Evolutionary conservation across 306 rosid species (phyloP).

Genomic region (Albizia julibrissin): DNA sequence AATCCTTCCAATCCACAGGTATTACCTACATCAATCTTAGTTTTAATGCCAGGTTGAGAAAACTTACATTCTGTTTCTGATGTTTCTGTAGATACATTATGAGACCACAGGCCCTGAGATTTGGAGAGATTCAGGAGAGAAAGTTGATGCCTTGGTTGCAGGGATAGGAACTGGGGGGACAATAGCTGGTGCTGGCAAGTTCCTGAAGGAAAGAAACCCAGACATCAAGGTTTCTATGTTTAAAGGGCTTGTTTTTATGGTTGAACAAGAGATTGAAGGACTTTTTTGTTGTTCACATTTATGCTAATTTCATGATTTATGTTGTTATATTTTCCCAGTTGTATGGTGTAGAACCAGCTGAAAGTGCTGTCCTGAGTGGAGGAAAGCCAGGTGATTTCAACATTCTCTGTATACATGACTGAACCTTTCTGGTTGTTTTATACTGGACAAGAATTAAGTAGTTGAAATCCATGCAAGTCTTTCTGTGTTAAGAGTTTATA

Average conservation of each 20-base stretch:
- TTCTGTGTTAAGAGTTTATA: neutral
- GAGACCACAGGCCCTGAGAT: slow-evolving; percentile 92
- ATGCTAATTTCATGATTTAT: slow-evolving; percentile 12
- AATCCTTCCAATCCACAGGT: slow-evolving; percentile 78
- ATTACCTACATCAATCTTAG: slow-evolving; percentile 15
- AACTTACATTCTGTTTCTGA: neutral
- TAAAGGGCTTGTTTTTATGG: neutral
- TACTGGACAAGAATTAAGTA: slow-evolving; percentile 5
- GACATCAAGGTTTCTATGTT: slow-evolving; percentile 60
- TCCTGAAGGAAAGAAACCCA: slow-evolving; percentile 77
- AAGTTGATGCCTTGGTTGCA: slow-evolving; percentile 67
- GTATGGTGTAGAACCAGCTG: slow-evolving; percentile 78
- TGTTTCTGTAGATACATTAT: slow-evolving; percentile 64
- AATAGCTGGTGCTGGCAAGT: slow-evolving; percentile 67
- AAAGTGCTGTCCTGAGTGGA: slow-evolving; percentile 82
- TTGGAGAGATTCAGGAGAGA: slow-evolving; percentile 79
- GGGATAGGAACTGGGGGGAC: slow-evolving; percentile 92
- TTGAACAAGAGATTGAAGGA: slow-evolving; percentile 14
- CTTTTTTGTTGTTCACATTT: neutral
- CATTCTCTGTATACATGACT: neutral
- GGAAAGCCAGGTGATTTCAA: slow-evolving; percentile 64
- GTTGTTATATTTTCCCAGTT: slow-evolving; percentile 42
- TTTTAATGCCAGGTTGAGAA: neutral
- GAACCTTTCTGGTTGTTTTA: neutral
- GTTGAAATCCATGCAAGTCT: neutral